These are phyloP conservation scores for Oryza brachyantha DNA, from an alignment of 176 grass and related monocot species.

Conservation along the genomic window DNA sequence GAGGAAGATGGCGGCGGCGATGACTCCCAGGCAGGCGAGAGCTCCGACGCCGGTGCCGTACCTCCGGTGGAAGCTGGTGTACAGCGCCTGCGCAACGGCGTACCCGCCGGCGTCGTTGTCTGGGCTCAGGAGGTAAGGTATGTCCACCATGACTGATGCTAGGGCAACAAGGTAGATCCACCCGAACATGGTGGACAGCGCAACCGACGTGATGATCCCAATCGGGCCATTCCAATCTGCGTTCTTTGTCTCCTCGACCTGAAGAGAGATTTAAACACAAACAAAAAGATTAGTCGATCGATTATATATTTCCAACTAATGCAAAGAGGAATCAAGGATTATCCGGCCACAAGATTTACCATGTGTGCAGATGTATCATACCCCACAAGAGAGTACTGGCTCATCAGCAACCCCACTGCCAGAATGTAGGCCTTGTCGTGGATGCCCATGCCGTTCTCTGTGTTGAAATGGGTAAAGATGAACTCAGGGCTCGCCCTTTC, in stretches of 20 bases:
- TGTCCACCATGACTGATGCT: too few species aligned
- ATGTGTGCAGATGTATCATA: conserved; percentile 63
- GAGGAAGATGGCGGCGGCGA: too few species aligned
- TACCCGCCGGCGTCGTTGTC: too few species aligned
- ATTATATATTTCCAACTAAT: too few species aligned
- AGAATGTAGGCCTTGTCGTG: conserved; percentile 42
- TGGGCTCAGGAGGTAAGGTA: too few species aligned
- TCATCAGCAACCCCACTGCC: conserved; percentile 48
- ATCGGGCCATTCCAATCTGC: conserved; percentile 51
- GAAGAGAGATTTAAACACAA: too few species aligned
- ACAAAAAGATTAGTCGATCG: too few species aligned
- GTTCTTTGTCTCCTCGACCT: conserved; percentile 8
- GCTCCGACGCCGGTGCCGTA: too few species aligned
- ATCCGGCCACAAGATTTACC: background rate
- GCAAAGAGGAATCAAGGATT: too few species aligned
- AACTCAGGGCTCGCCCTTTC: conserved; percentile 44
- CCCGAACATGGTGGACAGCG: conserved; percentile 42
- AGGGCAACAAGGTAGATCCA: conserved; percentile 49
- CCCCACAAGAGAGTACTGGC: conserved; percentile 42
- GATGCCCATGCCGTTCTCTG: conserved; percentile 46
- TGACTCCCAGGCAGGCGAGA: too few species aligned
- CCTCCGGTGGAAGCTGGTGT: too few species aligned
- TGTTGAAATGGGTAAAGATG: conserved; percentile 52
- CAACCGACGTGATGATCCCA: conserved; percentile 55
- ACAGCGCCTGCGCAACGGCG: too few species aligned